phyloP scores from a whole-genome alignment of 345 rosid species.

The Chamaenerion angustifolium region DNA sequence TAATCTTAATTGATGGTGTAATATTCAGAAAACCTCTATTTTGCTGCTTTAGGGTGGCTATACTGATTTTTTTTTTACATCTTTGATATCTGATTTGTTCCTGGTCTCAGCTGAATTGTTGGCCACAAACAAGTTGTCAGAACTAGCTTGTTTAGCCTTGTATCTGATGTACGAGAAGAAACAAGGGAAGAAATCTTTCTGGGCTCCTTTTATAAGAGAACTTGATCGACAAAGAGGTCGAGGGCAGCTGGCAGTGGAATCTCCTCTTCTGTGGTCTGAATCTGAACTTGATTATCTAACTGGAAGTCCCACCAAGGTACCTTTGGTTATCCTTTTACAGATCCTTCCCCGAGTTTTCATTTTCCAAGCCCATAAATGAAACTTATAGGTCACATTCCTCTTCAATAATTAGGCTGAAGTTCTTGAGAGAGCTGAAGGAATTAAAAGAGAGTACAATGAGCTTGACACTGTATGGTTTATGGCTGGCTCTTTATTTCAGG shows the following conservation, averaged over 20 bases:
- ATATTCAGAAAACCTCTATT: too few species aligned
- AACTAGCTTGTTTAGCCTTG: constrained; percentile 86
- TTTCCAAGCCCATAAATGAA: constrained; percentile 4
- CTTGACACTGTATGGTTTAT: constrained; percentile 98
- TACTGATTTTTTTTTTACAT: too few species aligned
- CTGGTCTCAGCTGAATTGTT: constrained; percentile 56
- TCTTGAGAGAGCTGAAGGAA: constrained; percentile 78
- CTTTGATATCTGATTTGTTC: too few species aligned
- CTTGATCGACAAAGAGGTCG: constrained; percentile 98
- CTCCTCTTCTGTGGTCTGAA: constrained; percentile 88
- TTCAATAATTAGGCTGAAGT: constrained; percentile 55
- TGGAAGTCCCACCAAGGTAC: constrained; percentile 92
- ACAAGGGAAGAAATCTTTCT: constrained; percentile 83
- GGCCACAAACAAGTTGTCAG: constrained; percentile 81
- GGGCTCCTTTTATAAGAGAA: constrained; percentile 92
- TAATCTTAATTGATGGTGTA: too few species aligned
- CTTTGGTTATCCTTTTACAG: not conserved
- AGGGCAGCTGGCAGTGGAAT: constrained; percentile 87
- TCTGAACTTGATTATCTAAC: constrained; percentile 74
- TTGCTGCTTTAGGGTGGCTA: too few species aligned
- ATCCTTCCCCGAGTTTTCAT: not conserved
- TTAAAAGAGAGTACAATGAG: constrained; percentile 83
- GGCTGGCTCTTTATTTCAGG: constrained; percentile 99
- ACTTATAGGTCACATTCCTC: constrained; percentile 11
- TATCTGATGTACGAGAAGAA: constrained; percentile 97